Conservation (phyloP, 2,329 filamentous ascomycete species). For the Kalmusia sp. region DNA sequence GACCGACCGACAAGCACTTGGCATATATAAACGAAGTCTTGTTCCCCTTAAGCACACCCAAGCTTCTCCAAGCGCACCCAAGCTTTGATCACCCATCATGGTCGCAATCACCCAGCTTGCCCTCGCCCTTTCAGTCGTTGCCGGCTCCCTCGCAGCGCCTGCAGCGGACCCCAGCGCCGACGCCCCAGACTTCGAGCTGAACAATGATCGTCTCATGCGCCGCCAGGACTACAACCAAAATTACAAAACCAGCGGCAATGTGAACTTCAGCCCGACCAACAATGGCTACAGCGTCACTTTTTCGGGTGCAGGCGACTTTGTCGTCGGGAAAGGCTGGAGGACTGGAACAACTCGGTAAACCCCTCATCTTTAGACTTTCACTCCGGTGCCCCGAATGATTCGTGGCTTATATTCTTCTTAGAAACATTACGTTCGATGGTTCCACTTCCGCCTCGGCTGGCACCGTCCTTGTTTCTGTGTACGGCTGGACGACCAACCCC, state of each 20-base stretch:
- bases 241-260: constrained; percentile 41
- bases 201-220: constrained; percentile 19
- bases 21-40: constrained; percentile 25
- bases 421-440: constrained; percentile 38
- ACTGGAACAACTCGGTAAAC: constrained; percentile 35
- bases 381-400: neutral
- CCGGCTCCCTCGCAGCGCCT: constrained; percentile 30
- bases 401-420: constrained; percentile 1
- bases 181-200: constrained; percentile 38
- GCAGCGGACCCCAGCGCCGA: constrained; percentile 24
- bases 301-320: constrained; percentile 38
- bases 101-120: constrained; percentile 33
- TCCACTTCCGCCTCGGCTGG: constrained; percentile 29
- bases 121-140: constrained; percentile 27
- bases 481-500: constrained; percentile 62
- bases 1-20: constrained; percentile 15
- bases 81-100: constrained; percentile 24
- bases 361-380: neutral
- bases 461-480: constrained; percentile 50
- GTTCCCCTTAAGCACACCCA: constrained; percentile 13
- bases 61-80: constrained; percentile 7
- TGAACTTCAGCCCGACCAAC: constrained; percentile 33
- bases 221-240: constrained; percentile 45
- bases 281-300: constrained; percentile 39
- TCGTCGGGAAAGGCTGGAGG: constrained; percentile 42